A percentile compares a stretch with the other conserved stretches of the same genome.
Evolutionary conservation across 23 red algal species (phyloP).

Genomic region (Agarophyton chilense): DNA sequence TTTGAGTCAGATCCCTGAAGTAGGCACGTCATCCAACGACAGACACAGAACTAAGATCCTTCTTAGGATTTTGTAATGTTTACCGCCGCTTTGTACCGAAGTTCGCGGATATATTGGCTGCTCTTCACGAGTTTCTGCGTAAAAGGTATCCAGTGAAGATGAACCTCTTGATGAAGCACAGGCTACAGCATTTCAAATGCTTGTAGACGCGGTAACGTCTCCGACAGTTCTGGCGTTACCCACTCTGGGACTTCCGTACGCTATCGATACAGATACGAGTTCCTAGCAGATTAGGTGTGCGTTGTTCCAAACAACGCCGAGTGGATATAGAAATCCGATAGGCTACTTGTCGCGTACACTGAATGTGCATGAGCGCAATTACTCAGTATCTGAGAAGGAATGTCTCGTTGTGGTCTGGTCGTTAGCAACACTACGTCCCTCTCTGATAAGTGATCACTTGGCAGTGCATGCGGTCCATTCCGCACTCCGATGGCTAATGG

Average conservation of each 20-base stretch:
- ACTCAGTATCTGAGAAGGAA: too few species aligned
- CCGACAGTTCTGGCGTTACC: neutral
- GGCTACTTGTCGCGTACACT: neutral
- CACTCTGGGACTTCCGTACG: neutral
- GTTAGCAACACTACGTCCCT: too few species aligned
- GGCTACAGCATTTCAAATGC: neutral
- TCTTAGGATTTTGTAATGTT: conserved; percentile 10
- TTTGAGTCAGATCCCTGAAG: neutral
- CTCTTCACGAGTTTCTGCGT: neutral
- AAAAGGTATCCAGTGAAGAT: neutral
- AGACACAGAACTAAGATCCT: neutral
- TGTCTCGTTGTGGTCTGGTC: too few species aligned
- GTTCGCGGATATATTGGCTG: neutral
- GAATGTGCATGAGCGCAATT: too few species aligned
- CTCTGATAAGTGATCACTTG: neutral
- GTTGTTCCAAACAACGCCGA: neutral
- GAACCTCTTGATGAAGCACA: neutral
- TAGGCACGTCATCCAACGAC: neutral
- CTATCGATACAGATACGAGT: neutral
- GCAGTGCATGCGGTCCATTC: neutral
- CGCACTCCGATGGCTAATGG: neutral
- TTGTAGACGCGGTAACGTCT: neutral
- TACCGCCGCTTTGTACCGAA: neutral
- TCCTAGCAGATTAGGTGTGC: neutral
- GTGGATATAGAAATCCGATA: neutral